Evolutionary conservation across 768 basidiomycete genomes (phyloP).

Genomic region (Lactarius sanguifluus): DNA sequence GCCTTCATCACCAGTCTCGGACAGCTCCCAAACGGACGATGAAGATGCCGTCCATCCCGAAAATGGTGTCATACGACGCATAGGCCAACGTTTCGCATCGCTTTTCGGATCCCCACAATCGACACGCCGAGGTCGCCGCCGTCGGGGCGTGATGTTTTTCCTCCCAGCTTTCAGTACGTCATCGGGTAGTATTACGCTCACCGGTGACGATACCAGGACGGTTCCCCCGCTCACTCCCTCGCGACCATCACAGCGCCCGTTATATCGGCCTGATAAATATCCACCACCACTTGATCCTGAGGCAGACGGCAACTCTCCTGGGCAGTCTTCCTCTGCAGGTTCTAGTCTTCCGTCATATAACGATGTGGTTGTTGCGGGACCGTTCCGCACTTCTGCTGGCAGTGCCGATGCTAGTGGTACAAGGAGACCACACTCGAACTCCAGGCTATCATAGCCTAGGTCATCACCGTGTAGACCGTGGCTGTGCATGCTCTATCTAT

Average conservation of each 20-base stretch:
- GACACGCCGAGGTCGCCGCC: constrained; percentile 36
- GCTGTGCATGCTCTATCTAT: constrained; percentile 26
- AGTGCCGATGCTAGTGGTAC: constrained; percentile 22
- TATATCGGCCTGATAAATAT: constrained; percentile 22
- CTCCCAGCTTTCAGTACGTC: constrained; percentile 67
- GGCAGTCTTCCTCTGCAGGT: constrained; percentile 10
- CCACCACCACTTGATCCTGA: constrained; percentile 9
- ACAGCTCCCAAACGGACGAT: constrained; percentile 45
- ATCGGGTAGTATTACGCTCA: constrained; percentile 35
- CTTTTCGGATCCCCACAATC: constrained; percentile 37
- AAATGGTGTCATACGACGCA: constrained; percentile 50
- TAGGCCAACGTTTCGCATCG: constrained; percentile 55
- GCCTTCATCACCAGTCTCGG: constrained; percentile 51
- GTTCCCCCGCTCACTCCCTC: constrained; percentile 6
- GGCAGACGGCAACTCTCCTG: neutral
- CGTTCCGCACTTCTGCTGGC: constrained; percentile 12
- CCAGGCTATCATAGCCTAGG: constrained; percentile 22
- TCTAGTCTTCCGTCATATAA: constrained; percentile 21
- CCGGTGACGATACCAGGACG: neutral
- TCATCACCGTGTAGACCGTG: constrained; percentile 2
- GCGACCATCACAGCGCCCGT: constrained; percentile 21
- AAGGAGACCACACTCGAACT: constrained; percentile 23
- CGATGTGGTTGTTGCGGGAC: constrained; percentile 18
- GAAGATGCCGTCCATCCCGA: constrained; percentile 45
- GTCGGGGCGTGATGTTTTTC: constrained; percentile 69